Evolutionary conservation across 2,329 filamentous ascomycete genomes (phyloP).

Genomic region (Penicillium sp.): DNA sequence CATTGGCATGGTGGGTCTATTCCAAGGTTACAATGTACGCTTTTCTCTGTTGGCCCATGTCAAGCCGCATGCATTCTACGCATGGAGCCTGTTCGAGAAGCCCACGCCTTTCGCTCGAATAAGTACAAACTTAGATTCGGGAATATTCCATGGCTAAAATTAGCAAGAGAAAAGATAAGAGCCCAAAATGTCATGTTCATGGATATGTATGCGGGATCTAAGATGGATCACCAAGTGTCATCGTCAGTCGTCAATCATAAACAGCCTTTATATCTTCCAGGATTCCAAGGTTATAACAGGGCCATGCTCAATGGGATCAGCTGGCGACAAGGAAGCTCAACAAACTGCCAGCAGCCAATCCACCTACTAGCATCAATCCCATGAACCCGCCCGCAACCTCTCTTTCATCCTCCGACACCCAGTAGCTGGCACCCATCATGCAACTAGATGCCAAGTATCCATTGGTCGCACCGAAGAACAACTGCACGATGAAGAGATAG

Average conservation of each 20-base stretch:
- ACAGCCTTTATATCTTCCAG: not conserved
- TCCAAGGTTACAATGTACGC: too few species aligned
- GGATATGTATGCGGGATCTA: too few species aligned
- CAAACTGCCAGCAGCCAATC: conserved; percentile 80
- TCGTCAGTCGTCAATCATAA: not conserved
- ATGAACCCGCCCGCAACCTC: conserved; percentile 93
- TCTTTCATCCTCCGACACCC: conserved; percentile 77
- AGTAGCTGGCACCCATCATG: conserved; percentile 86
- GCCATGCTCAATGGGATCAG: conserved; percentile 1
- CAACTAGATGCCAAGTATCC: conserved; percentile 82
- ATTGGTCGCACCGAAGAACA: conserved; percentile 79
- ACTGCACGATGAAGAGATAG: conserved; percentile 79
- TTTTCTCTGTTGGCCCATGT: not conserved
- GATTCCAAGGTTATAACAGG: not conserved
- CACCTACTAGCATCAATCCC: conserved; percentile 83
- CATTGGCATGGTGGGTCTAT: not conserved
- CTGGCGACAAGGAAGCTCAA: conserved; percentile 74
- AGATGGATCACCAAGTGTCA: not conserved
- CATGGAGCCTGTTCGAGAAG: not conserved
- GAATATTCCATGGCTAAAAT: not conserved
- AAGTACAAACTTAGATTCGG: not conserved
- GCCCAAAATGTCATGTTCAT: not conserved
- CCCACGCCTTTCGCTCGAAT: not conserved
- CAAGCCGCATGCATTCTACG: not conserved
- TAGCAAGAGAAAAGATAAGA: not conserved